Conservation (phyloP, 2,329 filamentous ascomycete species). For the Pseudogymnoascus verrucosus region DNA sequence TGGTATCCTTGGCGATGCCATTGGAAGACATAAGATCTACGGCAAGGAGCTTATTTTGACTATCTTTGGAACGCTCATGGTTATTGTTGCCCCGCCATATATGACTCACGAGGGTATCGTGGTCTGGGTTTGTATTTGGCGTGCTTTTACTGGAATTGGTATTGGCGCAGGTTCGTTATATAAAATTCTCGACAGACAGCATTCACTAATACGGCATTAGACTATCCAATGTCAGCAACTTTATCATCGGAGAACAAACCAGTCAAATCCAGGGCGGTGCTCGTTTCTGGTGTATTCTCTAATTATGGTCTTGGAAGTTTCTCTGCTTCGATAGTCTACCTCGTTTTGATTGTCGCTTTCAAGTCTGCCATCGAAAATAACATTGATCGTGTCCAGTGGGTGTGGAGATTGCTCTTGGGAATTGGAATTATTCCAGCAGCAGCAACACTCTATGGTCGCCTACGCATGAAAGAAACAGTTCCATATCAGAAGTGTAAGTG, state of each 20-base stretch:
- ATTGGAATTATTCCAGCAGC: conserved; percentile 4
- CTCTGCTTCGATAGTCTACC: conserved; percentile 5
- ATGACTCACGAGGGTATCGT: conserved; percentile 35
- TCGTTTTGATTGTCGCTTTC: conserved; percentile 8
- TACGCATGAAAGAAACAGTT: conserved; percentile 8
- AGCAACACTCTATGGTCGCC: conserved; percentile 2
- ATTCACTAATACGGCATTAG: conserved; percentile 33
- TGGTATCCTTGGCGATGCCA: conserved; percentile 39
- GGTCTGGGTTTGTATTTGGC: conserved; percentile 38
- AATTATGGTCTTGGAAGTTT: not conserved
- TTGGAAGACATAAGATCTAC: conserved; percentile 44
- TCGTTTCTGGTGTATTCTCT: conserved; percentile 1
- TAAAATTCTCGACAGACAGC: not conserved
- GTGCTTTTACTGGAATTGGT: conserved; percentile 41
- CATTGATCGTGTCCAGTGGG: not conserved
- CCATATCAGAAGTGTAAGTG: conserved; percentile 8
- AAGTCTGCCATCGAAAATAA: not conserved
- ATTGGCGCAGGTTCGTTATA: conserved; percentile 35
- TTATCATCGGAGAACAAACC: conserved; percentile 56
- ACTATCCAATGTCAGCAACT: conserved; percentile 59
- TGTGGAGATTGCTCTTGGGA: conserved; percentile 8
- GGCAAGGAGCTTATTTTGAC: conserved; percentile 40
- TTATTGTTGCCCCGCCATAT: conserved; percentile 33
- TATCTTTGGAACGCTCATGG: conserved; percentile 38
- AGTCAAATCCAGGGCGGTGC: conserved; percentile 33